Base-by-base conservation (phyloP, 371 early-diverging fungal species). In the Phascolomyces articulosus region DNA sequence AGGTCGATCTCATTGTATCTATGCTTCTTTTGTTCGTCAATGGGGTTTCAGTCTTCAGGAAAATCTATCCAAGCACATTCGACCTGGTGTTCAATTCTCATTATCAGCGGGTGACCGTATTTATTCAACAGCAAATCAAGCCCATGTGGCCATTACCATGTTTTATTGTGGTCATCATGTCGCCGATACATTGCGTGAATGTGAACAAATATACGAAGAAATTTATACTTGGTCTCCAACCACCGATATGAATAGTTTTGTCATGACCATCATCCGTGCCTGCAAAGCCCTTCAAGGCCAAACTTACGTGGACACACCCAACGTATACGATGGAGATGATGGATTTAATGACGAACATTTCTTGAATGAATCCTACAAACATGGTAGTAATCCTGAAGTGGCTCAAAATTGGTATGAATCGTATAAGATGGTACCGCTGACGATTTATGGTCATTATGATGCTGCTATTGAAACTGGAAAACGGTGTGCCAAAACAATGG, bases 81-180 rank as follows among this genome's bases (percentile, higher is more conserved):
- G 67, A 7, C 28, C 67, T 4, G 63, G 56, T 24, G 23, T 71
- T 11, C 58, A 65, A 0, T 62, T 64, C 0, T 66, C 67, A 7
- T 18, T 70, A 20, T 66, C 77, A 1, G 73, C 75, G 1, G 82
- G 82, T 34, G 82, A 81, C 51, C 74, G 77, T 44, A 81, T 81
- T 40, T 81, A 78, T 63, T 61, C 66, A 10, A 74, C 78, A 0
- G 78, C 69, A 28, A 26, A 67, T 0, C 74, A 73, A n/a, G 15
- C 76, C 1, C 79, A 77, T 38, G 60, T 74, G 2, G 75, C 68
- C 3, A 66, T 60, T 3, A 23, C 29, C 18, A 67, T 66, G 59
- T 69, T 78, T 51, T 72, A 47, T 31, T 40, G 57, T 0, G 81
- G 78, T 16, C 40, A 68, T 0, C 64, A 69, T 29, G 51, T 77